These are phyloP conservation scores for Heliosperma pusillum DNA, from an alignment of 148 eudicot genomes.

Conservation along the genomic window DNA sequence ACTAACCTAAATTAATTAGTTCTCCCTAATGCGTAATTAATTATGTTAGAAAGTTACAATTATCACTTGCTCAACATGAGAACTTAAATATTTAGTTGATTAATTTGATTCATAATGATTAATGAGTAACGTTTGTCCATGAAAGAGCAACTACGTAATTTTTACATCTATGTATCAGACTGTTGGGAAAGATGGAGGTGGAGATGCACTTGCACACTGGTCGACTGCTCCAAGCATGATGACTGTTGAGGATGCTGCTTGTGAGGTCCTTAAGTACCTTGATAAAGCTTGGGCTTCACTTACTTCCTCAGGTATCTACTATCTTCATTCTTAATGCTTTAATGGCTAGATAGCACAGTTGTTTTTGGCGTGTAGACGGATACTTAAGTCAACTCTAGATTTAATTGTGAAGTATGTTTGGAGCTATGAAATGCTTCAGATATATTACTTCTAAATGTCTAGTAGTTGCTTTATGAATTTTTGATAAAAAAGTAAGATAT, in stretches of 20 bases:
- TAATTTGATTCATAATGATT: too few relatives aligned
- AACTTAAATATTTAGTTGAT: too few relatives aligned
- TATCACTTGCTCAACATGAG: too few relatives aligned
- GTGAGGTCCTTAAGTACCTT: slow-evolving; percentile 82
- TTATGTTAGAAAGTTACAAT: too few relatives aligned
- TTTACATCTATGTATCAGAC: slow-evolving; percentile 37
- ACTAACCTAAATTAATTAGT: too few relatives aligned
- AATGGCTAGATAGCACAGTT: slow-evolving; percentile 3
- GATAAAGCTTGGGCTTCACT: slow-evolving; percentile 84
- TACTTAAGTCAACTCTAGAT: neutral
- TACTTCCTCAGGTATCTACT: slow-evolving; percentile 71
- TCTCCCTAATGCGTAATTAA: too few relatives aligned
- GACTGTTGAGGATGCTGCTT: slow-evolving; percentile 83
- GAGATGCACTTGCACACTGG: slow-evolving; percentile 97
- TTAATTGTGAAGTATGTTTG: neutral
- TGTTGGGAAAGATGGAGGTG: slow-evolving; percentile 87
- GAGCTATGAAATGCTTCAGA: neutral
- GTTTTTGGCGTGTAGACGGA: neutral
- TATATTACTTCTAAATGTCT: neutral
- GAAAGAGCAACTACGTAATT: too few relatives aligned
- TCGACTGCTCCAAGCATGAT: slow-evolving; percentile 61
- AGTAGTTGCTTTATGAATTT: neutral
- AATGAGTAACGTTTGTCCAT: too few relatives aligned
- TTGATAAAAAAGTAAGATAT: too few relatives aligned
- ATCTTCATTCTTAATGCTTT: slow-evolving; percentile 17